phyloP scores from a whole-genome alignment of 768 basidiomycete species.

The Pleurotus cornucopiae region DNA sequence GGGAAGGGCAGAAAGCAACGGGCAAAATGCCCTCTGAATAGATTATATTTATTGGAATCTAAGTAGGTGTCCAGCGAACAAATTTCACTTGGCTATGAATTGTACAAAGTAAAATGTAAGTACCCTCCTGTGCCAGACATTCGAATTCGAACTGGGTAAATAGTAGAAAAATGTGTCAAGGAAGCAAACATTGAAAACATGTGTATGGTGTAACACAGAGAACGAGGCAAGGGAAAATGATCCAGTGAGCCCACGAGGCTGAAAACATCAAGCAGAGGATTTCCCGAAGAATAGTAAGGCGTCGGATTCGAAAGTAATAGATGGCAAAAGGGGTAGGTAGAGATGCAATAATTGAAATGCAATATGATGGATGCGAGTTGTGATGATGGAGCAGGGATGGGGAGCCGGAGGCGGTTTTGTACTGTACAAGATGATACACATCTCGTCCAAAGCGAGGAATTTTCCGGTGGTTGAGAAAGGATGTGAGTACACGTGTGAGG shows the following conservation, averaged over 20 bases:
- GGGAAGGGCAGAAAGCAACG: no score
- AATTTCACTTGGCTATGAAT: background rate
- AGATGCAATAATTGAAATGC: background rate
- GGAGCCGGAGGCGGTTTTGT: background rate
- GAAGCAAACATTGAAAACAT: background rate
- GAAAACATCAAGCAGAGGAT: conserved; percentile 5
- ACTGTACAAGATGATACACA: conserved; percentile 23
- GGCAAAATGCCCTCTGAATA: no score
- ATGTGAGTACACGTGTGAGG: background rate
- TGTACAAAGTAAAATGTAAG: background rate
- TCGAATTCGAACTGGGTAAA: conserved; percentile 1
- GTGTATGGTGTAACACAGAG: background rate
- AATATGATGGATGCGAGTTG: background rate
- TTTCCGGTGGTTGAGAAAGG: conserved; percentile 13
- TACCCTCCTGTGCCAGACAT: background rate
- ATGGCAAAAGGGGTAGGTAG: background rate
- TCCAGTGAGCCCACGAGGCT: background rate
- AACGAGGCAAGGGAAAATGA: background rate
- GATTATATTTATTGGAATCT: no score
- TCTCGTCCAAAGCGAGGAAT: conserved; percentile 34
- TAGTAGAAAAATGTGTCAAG: background rate
- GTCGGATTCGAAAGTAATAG: conserved; percentile 4
- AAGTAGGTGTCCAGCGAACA: no score
- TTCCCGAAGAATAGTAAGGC: background rate
- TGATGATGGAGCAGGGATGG: background rate